These are phyloP conservation scores for Fraxinus sp. DNA, from an alignment of 305 asterid species.

Conservation along the genomic window DNA sequence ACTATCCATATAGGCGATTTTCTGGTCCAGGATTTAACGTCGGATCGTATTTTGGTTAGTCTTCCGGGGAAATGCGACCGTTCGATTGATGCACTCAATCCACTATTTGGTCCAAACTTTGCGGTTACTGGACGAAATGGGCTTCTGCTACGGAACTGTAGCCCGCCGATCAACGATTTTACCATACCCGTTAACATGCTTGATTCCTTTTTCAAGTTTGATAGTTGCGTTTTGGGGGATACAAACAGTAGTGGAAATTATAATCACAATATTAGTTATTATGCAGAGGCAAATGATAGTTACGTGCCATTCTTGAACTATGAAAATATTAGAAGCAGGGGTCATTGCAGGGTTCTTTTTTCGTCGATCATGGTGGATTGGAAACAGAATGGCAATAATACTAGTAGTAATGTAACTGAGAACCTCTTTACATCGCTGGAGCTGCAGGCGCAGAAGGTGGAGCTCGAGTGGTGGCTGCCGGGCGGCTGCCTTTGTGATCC, in stretches of 20 bases:
- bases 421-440: constrained; percentile 28
- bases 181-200: constrained; percentile 41
- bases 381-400: background rate
- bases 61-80: constrained; percentile 65
- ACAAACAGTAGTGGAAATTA: background rate
- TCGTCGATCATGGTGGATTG: constrained; percentile 61
- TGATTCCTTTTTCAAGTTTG: constrained; percentile 11
- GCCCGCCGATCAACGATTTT: constrained; percentile 38
- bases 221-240: constrained; percentile 26
- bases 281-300: constrained; percentile 38
- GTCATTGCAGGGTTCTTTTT: constrained; percentile 41
- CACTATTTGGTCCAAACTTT: constrained; percentile 38
- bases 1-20: constrained; percentile 38
- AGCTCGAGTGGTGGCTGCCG: constrained; percentile 75
- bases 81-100: constrained; percentile 34
- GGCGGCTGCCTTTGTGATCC: constrained; percentile 50
- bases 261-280: constrained; percentile 39
- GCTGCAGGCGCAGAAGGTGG: constrained; percentile 46
- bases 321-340: constrained; percentile 22
- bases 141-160: constrained; percentile 57
- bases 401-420: background rate
- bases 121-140: constrained; percentile 66
- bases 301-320: constrained; percentile 36
- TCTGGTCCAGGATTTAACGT: constrained; percentile 46
- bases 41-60: constrained; percentile 41